Base-by-base conservation (phyloP, 2,329 filamentous ascomycete genomes). In the Lasiodiplodia sp. region DNA sequence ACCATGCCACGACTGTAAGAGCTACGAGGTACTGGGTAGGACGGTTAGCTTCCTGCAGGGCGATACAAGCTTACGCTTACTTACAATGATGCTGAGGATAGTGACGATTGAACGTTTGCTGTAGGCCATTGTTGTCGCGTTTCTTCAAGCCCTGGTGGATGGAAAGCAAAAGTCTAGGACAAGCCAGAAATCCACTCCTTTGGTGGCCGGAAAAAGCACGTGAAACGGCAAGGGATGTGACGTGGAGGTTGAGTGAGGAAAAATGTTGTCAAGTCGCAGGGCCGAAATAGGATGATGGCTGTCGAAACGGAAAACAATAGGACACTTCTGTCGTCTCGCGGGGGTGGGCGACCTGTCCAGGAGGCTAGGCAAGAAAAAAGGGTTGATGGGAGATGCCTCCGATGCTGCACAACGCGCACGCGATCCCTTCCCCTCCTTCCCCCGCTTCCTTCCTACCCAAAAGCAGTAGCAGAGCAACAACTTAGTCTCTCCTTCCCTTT, bases 1-100 rank as follows among this genome's bases (percentile, higher is more conserved):
- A 72, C 70, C 72, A 78, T 16, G 78, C 77, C 52, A 81, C 70
- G 31, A 71, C 68, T 8, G 78, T 80, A 66, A 80, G 75, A 62
- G 68, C 66, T 64, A 74, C 60, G 51, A 81, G 76, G 68, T 78
- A 80, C 78, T 80, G 60, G 12, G n/a, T 31, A 3, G 68, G 14
- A 12, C 10, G n/a, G 63, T 69, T 23, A 69, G 68, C 38, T n/a
- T 31, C n/a, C 7, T 57, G n/a, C 10, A 56, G 53, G 14, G 31
- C 31, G 12, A 7, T 4, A 21, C 34, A 37, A n/a, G 34, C 34
- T 57, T 10, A 23, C 49, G 21, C 49, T 52, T 16, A 51, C 66
- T 49, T 51, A 68, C 67, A 14, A 68, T 31, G 37, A 68, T 40
- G 40, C 67, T 68, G 57, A 68, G 18, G 10, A 51, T 37, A 23